Base-by-base conservation (phyloP, 805 yeast genomes). In the Candida verbasci region DNA sequence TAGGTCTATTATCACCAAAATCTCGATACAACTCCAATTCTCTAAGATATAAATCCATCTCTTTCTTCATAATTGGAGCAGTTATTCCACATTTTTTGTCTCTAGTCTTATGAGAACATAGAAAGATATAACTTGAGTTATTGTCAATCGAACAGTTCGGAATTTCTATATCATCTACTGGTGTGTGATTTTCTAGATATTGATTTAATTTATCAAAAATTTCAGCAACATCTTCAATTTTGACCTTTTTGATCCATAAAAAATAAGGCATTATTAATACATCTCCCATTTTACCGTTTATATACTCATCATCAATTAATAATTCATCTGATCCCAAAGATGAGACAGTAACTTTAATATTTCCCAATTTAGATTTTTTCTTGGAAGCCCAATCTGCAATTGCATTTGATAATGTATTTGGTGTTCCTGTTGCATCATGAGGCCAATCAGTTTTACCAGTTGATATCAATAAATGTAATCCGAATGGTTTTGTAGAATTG, bases 81-180 rank as follows among this genome's bases (percentile, higher is more conserved):
- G 97, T 86, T 31, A 87, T 68, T 33, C 96, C 97, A 60, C 98
- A 91, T 43, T 91, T 69, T 56, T 87, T 89, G 55, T 91, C 98
- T 57, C 97, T 79, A 9, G 94, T 86, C 34, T 72, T 70, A 59
- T 91, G 98, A 0, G 97, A 89, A 51, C 98, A 91, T 35, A 93
- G 58, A 33, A 93, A 72, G 1, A 91, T 68, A 48, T 72, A 75
- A 1, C 82, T 56, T 29, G 56, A 56, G 40, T 51, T 47, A 4
- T 41, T 22, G 38, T 61, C 59, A 3, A 76, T 55, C 9, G 44
- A 29, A 35, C 62, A 60, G 12, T 59, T 34, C 9, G 43, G 40
- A 9, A 10, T 16, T 21, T 41, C 45, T 28, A 52, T 42, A 10
- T 35, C 34, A 8, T 32, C 24, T 8, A 35, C 20, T 6, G 24